Evolutionary conservation across 2,329 filamentous ascomycete species (phyloP).

Genomic region (Ascochyta rabiei): DNA sequence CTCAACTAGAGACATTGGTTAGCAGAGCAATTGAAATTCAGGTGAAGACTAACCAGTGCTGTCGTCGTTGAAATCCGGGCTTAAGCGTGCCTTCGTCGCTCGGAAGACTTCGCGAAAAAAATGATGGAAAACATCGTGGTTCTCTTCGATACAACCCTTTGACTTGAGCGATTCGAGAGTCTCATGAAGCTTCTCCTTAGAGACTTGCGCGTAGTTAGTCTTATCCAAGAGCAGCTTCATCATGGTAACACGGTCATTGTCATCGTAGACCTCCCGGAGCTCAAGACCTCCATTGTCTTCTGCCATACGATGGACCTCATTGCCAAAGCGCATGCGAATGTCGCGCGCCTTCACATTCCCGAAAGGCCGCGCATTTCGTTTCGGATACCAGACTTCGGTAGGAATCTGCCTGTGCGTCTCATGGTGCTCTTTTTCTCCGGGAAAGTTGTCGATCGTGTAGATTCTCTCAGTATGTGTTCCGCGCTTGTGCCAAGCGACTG

Average conservation of each 20-base stretch:
- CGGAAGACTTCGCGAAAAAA: slow-evolving; percentile 8
- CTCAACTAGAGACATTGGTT: slow-evolving; percentile 8
- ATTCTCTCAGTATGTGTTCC: neutral
- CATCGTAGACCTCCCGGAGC: neutral
- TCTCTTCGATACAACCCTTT: slow-evolving; percentile 8
- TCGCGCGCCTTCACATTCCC: neutral
- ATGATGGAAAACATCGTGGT: slow-evolving; percentile 7
- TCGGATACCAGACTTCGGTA: slow-evolving; percentile 14
- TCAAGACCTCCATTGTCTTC: neutral
- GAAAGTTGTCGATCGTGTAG: slow-evolving; percentile 12
- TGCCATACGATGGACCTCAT: slow-evolving; percentile 11
- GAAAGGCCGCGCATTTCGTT: neutral
- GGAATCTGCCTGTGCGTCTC: slow-evolving; percentile 10
- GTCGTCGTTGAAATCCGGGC: neutral
- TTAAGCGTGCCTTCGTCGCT: neutral
- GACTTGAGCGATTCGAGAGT: neutral
- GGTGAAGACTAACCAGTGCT: neutral
- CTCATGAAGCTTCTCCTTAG: neutral
- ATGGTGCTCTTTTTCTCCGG: slow-evolving; percentile 1
- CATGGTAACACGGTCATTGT: neutral
- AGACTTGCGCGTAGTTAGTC: neutral
- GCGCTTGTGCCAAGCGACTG: slow-evolving; percentile 11
- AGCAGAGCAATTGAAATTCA: neutral
- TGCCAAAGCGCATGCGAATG: slow-evolving; percentile 9
- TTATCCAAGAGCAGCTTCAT: slow-evolving; percentile 18